Evolutionary conservation across 1,284 basidiomycete genomes (phyloP).

Genomic region (Meripilus lineatus): DNA sequence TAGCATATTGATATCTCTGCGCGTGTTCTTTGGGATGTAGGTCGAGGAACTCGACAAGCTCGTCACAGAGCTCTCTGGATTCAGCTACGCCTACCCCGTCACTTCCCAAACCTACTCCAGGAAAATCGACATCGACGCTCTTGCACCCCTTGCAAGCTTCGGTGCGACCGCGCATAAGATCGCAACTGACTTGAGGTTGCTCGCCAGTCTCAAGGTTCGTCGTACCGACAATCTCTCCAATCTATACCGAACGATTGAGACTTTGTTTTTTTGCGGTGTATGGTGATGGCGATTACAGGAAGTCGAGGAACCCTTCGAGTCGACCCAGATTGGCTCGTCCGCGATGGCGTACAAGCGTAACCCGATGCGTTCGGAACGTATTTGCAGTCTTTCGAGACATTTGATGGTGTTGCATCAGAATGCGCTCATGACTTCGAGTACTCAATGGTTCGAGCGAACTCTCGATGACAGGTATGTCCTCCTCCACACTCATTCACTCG

Average conservation of each 20-base stretch:
- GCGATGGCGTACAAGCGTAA: slow-evolving; percentile 99
- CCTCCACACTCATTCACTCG: background rate
- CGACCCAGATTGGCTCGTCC: slow-evolving; percentile 97
- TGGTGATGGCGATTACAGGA: slow-evolving; percentile 45
- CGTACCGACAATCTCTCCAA: no score
- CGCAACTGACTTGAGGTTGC: slow-evolving; percentile 88
- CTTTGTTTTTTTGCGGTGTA: background rate
- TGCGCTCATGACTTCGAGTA: slow-evolving; percentile 85
- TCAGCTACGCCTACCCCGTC: slow-evolving; percentile 94
- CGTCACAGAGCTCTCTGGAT: slow-evolving; percentile 89
- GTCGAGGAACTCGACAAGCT: slow-evolving; percentile 88
- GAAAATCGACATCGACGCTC: slow-evolving; percentile 94
- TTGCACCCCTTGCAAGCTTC: slow-evolving; percentile 86
- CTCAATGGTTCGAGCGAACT: slow-evolving; percentile 97
- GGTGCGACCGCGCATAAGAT: slow-evolving; percentile 98
- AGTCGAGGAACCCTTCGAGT: slow-evolving; percentile 98
- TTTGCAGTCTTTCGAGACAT: slow-evolving; percentile 92
- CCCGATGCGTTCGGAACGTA: slow-evolving; percentile 97
- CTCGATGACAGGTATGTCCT: slow-evolving; percentile 77
- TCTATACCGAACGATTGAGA: no score
- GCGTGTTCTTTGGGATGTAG: slow-evolving; percentile 28
- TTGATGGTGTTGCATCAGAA: slow-evolving; percentile 93
- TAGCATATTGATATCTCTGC: background rate
- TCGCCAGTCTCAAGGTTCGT: slow-evolving; percentile 85
- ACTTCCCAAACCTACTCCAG: slow-evolving; percentile 98